Conservation (phyloP, 2,329 filamentous ascomycete species). For the Penicillium sp. region DNA sequence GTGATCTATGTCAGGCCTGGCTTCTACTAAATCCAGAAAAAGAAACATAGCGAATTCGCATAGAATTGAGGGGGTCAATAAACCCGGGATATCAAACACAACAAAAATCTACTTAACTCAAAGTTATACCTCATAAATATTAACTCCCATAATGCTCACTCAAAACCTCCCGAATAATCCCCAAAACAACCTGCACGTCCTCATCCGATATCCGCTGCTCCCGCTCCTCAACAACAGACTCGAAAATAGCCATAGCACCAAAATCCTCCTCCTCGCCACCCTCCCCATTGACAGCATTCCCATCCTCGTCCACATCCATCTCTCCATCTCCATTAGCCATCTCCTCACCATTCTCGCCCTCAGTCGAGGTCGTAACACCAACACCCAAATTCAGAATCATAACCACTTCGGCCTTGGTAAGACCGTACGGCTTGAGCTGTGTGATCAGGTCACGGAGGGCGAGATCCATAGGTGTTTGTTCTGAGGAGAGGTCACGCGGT, state of each 20-base stretch:
- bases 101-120: neutral
- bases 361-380: conserved; percentile 26
- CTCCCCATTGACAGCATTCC: conserved; percentile 15
- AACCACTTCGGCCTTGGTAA: conserved; percentile 49
- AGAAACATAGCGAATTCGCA: neutral
- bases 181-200: conserved; percentile 36
- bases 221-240: conserved; percentile 45
- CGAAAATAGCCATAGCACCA: conserved; percentile 38
- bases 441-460: conserved; percentile 40
- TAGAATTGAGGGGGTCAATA: neutral
- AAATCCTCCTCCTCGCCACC: conserved; percentile 32
- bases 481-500: conserved; percentile 5
- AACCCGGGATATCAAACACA: conserved; percentile 14
- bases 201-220: conserved; percentile 42
- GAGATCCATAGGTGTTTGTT: conserved; percentile 36
- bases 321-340: conserved; percentile 18
- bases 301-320: conserved; percentile 19
- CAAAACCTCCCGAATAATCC: conserved; percentile 37
- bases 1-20: neutral
- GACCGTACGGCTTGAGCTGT: conserved; percentile 38
- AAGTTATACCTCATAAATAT: neutral
- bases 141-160: conserved; percentile 16
- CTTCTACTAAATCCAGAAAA: neutral
- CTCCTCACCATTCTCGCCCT: conserved; percentile 8
- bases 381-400: conserved; percentile 49